Evolutionary conservation across 2,329 filamentous ascomycete genomes (phyloP).

Genomic region (Penicillium palitans): DNA sequence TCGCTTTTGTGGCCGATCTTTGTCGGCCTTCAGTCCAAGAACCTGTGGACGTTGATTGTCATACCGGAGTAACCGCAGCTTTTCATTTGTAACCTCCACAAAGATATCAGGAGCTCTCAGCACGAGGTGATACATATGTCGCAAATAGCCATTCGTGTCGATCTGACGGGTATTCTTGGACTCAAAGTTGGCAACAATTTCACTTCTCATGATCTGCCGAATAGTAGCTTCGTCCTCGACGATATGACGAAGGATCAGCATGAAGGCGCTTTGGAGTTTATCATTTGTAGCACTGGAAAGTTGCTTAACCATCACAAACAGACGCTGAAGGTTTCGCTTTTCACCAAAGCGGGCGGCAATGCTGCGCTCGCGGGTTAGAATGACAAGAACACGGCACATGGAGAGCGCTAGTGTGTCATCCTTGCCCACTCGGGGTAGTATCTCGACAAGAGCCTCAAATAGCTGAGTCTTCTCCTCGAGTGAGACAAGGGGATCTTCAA

Average conservation of each 20-base stretch:
- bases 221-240: slow-evolving; percentile 91
- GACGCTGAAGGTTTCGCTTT: slow-evolving; percentile 81
- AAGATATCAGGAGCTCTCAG: slow-evolving; percentile 83
- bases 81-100: slow-evolving; percentile 81
- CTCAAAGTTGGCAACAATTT: slow-evolving; percentile 79
- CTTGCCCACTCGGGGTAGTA: slow-evolving; percentile 83
- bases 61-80: slow-evolving; percentile 70
- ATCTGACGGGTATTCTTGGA: slow-evolving; percentile 56
- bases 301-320: slow-evolving; percentile 96
- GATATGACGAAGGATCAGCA: slow-evolving; percentile 87
- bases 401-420: slow-evolving; percentile 82
- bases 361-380: slow-evolving; percentile 76
- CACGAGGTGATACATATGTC: slow-evolving; percentile 74
- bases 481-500: slow-evolving; percentile 63
- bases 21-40: slow-evolving; percentile 54
- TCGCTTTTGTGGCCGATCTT: slow-evolving; percentile 29
- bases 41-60: slow-evolving; percentile 55
- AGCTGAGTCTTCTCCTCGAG: slow-evolving; percentile 67
- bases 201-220: slow-evolving; percentile 85
- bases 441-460: slow-evolving; percentile 74
- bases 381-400: slow-evolving; percentile 77
- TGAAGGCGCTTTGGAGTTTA: slow-evolving; percentile 71
- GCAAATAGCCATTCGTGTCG: slow-evolving; percentile 72
- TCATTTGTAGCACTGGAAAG: slow-evolving; percentile 76
- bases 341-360: slow-evolving; percentile 77